Evolutionary conservation across 768 basidiomycete genomes (phyloP).

Genomic region (Phanerochaete carnosa): DNA sequence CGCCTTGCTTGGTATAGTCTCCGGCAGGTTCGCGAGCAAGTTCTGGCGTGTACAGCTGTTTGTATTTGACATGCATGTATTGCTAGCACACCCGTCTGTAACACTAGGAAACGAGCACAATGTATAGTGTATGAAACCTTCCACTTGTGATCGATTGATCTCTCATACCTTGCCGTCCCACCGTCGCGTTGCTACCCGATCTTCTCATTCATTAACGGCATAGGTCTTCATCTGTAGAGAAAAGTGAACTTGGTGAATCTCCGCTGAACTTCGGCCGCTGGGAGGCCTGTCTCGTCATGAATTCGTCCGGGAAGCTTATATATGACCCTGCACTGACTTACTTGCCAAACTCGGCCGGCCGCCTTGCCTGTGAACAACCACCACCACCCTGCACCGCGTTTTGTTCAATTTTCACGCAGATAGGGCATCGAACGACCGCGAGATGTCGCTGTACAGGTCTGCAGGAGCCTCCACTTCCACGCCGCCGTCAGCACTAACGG

Average conservation of each 20-base stretch:
- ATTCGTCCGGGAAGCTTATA: too few relatives aligned
- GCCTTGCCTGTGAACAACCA: not conserved
- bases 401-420: not conserved
- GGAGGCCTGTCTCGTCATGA: too few relatives aligned
- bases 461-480: constrained; percentile 28
- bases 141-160: not conserved
- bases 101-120: not conserved
- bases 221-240: too few relatives aligned
- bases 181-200: not conserved
- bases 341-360: not conserved
- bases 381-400: not conserved
- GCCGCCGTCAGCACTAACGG: constrained; percentile 30
- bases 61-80: not conserved
- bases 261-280: too few relatives aligned
- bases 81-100: not conserved
- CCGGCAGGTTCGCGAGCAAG: not conserved
- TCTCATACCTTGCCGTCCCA: not conserved
- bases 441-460: constrained; percentile 36
- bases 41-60: not conserved
- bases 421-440: not conserved
- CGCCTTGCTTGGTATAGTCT: not conserved
- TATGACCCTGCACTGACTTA: not conserved
- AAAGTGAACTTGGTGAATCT: too few relatives aligned
- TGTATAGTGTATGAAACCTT: not conserved
- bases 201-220: not conserved